Base-by-base conservation (phyloP, 139 green algal species). In the Diplosphaera chodatii region DNA sequence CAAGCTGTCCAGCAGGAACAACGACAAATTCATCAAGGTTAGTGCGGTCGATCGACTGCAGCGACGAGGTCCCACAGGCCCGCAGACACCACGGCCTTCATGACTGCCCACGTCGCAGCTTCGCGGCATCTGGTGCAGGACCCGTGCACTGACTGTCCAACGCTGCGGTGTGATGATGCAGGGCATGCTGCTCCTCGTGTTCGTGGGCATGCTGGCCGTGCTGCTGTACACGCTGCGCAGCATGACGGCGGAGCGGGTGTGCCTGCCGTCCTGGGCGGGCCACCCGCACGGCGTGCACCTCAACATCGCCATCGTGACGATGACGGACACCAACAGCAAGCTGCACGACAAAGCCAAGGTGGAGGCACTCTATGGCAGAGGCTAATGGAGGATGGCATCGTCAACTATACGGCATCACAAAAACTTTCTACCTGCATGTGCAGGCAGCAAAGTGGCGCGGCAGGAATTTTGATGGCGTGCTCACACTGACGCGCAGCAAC, bases 401-500 rank as follows among this genome's bases (percentile, higher is more conserved):
- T n/a, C n/a, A n/a, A n/a, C n/a, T n/a, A n/a, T n/a, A n/a, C n/a
- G n/a, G n/a, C n/a, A n/a, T n/a, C n/a, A n/a, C n/a, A n/a, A n/a
- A n/a, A n/a, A n/a, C n/a, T n/a, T n/a, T n/a, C n/a, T n/a, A n/a
- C n/a, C n/a, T n/a, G n/a, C n/a, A n/a, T 59, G 48, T 59, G 48
- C 48, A 59, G 48, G 48, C 16, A 18, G 25, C 22, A 10, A 59
- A 25, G 18, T 59, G 48, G 48, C 48, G 48, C 10, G 48, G 48
- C 10, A 59, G 64, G 13, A 55, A 40, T 31, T 68, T 68, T 48
- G 30, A 40, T n/a, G 31, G 64, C 1, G 32, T 68, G 6, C 32
- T 68, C 3, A 59, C 16, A 3, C 48, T 59, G 48, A 59, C 48
- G 48, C 48, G 18, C 8, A 18, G 25, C 25, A 79, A 79, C 64